Conservation (phyloP, 805 yeast genomes). For the Candida khao-thaluensis region DNA sequence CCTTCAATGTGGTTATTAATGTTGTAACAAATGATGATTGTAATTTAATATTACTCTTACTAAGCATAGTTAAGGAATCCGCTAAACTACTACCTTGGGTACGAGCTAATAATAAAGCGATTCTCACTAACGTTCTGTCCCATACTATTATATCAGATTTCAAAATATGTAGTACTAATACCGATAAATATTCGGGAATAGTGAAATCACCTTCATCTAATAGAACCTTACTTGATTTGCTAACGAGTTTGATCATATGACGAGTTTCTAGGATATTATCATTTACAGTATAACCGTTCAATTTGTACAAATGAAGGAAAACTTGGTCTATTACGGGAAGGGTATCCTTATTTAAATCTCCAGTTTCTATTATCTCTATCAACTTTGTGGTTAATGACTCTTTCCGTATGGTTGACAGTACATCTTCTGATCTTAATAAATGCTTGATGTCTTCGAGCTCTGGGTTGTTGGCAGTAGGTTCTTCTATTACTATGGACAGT, state of each 20-base stretch:
- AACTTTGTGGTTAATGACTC: conserved; percentile 8
- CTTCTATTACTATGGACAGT: conserved; percentile 11
- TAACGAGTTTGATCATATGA: neutral
- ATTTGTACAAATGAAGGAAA: conserved; percentile 15
- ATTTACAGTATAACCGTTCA: conserved; percentile 13
- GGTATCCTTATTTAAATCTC: conserved; percentile 5
- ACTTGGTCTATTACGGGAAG: conserved; percentile 9
- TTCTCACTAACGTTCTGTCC: conserved; percentile 21
- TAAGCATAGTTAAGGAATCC: conserved; percentile 10
- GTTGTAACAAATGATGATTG: conserved; percentile 8
- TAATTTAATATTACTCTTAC: conserved; percentile 8
- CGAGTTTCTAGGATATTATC: neutral
- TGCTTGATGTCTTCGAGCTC: conserved; percentile 12
- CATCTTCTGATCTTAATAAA: conserved; percentile 11
- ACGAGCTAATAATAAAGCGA: conserved; percentile 28
- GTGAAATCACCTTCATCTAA: conserved; percentile 5
- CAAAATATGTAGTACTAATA: conserved; percentile 22
- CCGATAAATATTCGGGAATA: conserved; percentile 31
- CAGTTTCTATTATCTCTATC: conserved; percentile 4
- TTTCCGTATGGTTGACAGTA: conserved; percentile 2
- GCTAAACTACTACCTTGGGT: conserved; percentile 6
- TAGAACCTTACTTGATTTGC: conserved; percentile 9
- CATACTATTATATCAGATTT: conserved; percentile 16
- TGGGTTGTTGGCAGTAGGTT: conserved; percentile 1
- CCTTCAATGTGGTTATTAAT: conserved; percentile 10